Conservation (phyloP, 2,329 filamentous ascomycete species). For the Helicocarpus griseus region DNA sequence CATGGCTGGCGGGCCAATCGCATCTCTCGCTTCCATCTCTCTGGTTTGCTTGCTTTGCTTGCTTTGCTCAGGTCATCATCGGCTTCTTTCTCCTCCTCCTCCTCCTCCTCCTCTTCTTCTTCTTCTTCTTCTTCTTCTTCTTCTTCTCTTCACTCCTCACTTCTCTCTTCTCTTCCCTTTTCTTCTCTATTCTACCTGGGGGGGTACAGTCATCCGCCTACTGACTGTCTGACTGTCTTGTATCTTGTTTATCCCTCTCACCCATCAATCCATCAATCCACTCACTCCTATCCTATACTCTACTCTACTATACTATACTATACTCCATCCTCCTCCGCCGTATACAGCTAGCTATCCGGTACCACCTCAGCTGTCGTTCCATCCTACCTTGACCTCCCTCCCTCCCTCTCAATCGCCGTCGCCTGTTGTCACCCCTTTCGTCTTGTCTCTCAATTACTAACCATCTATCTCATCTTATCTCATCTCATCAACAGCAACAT, state of each 20-base stretch:
- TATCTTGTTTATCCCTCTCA: too few species aligned
- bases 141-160: conserved; percentile 10
- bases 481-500: background rate
- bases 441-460: conserved; percentile 5
- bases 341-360: too few species aligned
- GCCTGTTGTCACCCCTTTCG: background rate
- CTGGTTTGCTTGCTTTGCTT: too few species aligned
- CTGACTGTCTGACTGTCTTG: conserved; percentile 3
- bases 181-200: conserved; percentile 7
- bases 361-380: too few species aligned
- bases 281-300: background rate
- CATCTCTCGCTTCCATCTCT: too few species aligned
- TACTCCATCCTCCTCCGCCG: background rate
- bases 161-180: conserved; percentile 7
- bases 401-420: conserved; percentile 1
- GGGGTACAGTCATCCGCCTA: background rate
- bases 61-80: background rate
- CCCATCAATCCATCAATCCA: conserved; percentile 7
- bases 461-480: too few species aligned
- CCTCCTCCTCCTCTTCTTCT: conserved; percentile 13
- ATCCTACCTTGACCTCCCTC: background rate
- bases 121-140: conserved; percentile 11
- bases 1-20: background rate
- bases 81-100: conserved; percentile 3
- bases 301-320: too few species aligned